Percentiles rank a stretch among this genome's conserved stretches.
phyloP scores from a whole-genome alignment of 306 rosid species.

The Quercus alba region DNA sequence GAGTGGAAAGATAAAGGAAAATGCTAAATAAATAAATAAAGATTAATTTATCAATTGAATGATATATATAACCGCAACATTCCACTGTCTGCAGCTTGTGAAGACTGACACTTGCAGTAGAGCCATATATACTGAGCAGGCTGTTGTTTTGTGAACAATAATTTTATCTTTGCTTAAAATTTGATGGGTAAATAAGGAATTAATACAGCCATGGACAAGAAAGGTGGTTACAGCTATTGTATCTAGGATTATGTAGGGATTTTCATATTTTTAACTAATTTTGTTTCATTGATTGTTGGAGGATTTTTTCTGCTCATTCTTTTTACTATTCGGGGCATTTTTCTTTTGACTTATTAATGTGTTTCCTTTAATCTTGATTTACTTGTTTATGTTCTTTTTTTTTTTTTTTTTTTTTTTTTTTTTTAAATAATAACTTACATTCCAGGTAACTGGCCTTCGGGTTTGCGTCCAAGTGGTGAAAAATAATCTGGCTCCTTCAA shows the following conservation, averaged over 20 bases:
- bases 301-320: not conserved
- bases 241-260: not conserved
- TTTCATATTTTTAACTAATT: not conserved
- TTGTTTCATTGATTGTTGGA: not conserved
- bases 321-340: not conserved
- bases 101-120: not conserved
- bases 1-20: not conserved
- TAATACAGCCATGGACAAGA: not conserved
- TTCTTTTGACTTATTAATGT: not conserved
- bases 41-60: not conserved
- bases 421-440: not conserved
- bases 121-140: not conserved
- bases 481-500: conserved; percentile 72
- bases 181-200: not conserved
- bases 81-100: too few species aligned
- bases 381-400: not conserved
- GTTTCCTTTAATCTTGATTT: not conserved
- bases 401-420: too few species aligned
- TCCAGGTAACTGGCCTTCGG: conserved; percentile 64
- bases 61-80: not conserved
- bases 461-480: conserved; percentile 65
- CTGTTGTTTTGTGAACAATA: not conserved
- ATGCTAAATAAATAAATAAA: not conserved
- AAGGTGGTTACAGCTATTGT: not conserved
- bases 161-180: not conserved